A percentile compares a stretch with the other conserved stretches of the same genome.
Conservation (phyloP, 1,284 basidiomycete genomes). For the Papiliotrema terrestris region DNA sequence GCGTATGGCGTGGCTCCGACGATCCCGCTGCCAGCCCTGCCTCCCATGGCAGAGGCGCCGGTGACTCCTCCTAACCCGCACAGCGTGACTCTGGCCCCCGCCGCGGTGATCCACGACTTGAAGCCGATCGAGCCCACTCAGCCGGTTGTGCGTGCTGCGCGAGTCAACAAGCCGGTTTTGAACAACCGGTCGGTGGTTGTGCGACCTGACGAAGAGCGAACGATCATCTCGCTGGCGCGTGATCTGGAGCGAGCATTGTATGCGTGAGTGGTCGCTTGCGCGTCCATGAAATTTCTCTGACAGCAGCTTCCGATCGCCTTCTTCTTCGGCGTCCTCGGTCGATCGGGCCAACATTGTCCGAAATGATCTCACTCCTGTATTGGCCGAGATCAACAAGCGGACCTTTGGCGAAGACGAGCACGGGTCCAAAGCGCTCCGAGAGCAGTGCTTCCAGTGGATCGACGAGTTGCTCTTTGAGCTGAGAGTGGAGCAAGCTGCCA, state of each 20-base stretch:
- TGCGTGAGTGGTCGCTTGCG: constrained; percentile 12
- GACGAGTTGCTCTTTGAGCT: constrained; percentile 45
- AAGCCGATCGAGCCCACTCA: constrained; percentile 8
- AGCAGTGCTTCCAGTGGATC: constrained; percentile 45
- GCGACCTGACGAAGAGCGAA: not conserved
- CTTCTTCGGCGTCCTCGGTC: constrained; percentile 22
- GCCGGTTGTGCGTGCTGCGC: constrained; percentile 15
- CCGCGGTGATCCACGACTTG: constrained; percentile 2
- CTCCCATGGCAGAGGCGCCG: constrained; percentile 2
- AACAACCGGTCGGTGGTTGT: not conserved
- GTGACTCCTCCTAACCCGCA: constrained; percentile 4
- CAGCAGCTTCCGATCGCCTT: constrained; percentile 30
- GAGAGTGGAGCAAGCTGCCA: constrained; percentile 47
- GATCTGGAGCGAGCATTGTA: constrained; percentile 1
- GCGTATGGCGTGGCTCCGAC: constrained; percentile 13
- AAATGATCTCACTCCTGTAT: constrained; percentile 36
- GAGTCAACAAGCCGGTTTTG: constrained; percentile 35
- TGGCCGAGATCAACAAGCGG: constrained; percentile 44
- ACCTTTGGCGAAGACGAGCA: constrained; percentile 33
- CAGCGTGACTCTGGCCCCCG: not conserved
- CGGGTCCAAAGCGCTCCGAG: constrained; percentile 24
- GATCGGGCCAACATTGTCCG: constrained; percentile 45
- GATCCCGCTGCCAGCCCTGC: constrained; percentile 25
- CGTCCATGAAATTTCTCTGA: not conserved
- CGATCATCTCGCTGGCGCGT: not conserved